A percentile compares a stretch with the other conserved stretches of the same genome.
These are phyloP conservation scores for Naganishia kalamii DNA, from an alignment of 768 basidiomycete genomes.

Conservation along the genomic window DNA sequence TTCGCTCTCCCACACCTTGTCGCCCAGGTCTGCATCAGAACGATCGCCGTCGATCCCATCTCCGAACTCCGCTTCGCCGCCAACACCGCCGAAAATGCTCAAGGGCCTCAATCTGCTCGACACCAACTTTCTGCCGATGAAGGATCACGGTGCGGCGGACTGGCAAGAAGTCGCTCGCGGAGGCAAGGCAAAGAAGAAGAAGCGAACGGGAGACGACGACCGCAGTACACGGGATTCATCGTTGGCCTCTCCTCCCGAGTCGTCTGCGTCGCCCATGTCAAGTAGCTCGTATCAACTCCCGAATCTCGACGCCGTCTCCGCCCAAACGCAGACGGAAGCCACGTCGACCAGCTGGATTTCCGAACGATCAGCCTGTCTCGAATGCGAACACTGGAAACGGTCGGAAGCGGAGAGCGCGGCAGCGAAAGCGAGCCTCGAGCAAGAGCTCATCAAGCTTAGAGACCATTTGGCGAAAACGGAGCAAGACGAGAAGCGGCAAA, in stretches of 20 bases:
- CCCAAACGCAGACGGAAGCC: background rate
- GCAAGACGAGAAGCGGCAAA: background rate
- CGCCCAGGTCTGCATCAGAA: background rate
- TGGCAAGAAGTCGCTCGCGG: background rate
- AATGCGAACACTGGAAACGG: background rate
- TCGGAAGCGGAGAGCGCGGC: background rate
- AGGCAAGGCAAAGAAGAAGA: conserved; percentile 1
- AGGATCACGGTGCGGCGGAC: background rate
- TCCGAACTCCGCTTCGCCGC: background rate
- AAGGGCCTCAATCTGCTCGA: background rate
- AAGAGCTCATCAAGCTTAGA: background rate
- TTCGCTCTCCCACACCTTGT: background rate
- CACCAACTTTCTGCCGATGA: background rate
- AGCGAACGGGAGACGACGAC: background rate
- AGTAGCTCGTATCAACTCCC: background rate
- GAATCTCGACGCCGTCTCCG: background rate
- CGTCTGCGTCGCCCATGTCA: background rate
- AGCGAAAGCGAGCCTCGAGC: background rate
- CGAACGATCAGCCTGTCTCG: background rate
- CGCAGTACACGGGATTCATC: background rate
- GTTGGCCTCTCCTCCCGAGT: background rate
- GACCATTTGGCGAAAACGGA: background rate
- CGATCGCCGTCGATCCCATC: background rate
- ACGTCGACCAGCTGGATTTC: background rate
- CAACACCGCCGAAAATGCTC: background rate